Evolutionary conservation across 2,329 filamentous ascomycete genomes (phyloP).

Genomic region (Penicillium hesseltinei): DNA sequence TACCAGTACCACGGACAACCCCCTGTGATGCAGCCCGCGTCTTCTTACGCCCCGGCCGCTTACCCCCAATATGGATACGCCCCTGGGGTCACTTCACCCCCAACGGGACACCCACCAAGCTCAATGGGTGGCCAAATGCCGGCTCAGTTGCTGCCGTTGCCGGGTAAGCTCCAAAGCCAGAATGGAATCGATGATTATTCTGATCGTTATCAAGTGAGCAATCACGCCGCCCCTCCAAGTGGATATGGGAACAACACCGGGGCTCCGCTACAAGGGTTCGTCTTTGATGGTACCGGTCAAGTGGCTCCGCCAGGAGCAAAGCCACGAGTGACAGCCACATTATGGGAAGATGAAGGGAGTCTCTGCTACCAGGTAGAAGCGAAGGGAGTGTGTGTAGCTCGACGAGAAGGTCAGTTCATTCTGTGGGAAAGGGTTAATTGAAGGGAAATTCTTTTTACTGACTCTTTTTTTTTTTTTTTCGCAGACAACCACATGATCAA

Average conservation of each 20-base stretch:
- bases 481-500: constrained; percentile 99
- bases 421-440: neutral
- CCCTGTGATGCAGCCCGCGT: constrained; percentile 69
- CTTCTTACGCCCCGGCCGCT: constrained; percentile 64
- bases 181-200: neutral
- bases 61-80: constrained; percentile 72
- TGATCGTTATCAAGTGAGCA: constrained; percentile 35
- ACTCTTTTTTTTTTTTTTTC: neutral
- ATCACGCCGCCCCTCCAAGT: constrained; percentile 33
- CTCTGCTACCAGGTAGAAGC: constrained; percentile 98
- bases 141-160: constrained; percentile 69
- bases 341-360: constrained; percentile 98
- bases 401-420: constrained; percentile 71
- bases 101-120: constrained; percentile 64
- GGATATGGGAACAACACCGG: constrained; percentile 41
- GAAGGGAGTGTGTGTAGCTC: constrained; percentile 89
- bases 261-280: constrained; percentile 46
- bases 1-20: constrained; percentile 72
- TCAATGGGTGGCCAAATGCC: constrained; percentile 66
- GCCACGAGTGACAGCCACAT: constrained; percentile 88
- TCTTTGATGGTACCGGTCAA: constrained; percentile 86
- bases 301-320: constrained; percentile 92
- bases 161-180: constrained; percentile 39
- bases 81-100: constrained; percentile 78
- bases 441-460: neutral